These are phyloP conservation scores for Candida glucosophila DNA, from an alignment of 1,139 yeast species.

Conservation along the genomic window DNA sequence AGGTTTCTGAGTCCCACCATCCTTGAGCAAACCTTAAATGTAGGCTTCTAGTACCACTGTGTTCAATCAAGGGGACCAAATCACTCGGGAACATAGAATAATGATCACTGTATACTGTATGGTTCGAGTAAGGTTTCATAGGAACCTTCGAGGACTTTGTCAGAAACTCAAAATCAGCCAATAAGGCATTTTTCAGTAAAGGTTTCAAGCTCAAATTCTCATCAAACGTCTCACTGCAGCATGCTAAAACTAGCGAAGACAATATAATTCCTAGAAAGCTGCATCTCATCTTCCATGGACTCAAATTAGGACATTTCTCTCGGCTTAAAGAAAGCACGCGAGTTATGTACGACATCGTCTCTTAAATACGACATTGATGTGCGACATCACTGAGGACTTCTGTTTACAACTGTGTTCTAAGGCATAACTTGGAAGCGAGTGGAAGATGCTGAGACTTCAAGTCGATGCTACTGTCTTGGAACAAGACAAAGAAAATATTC, in stretches of 20 bases:
- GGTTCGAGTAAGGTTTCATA: conserved; percentile 5
- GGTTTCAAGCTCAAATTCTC: conserved; percentile 61
- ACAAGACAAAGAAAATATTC: conserved; percentile 71
- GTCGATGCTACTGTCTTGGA: conserved; percentile 50
- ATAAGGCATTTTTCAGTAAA: conserved; percentile 57
- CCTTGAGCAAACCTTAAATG: conserved; percentile 89
- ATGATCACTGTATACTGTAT: conserved; percentile 23
- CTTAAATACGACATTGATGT: too few species aligned
- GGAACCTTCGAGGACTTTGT: conserved; percentile 22
- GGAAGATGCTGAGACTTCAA: conserved; percentile 5
- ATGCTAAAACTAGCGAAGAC: conserved; percentile 1
- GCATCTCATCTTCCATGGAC: too few species aligned
- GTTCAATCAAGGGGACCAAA: conserved; percentile 66
- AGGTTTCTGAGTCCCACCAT: conserved; percentile 84
- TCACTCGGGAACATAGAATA: conserved; percentile 75
- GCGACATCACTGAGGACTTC: too few species aligned
- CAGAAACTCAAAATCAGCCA: conserved; percentile 63
- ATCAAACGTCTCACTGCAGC: conserved; percentile 24
- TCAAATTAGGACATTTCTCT: too few species aligned
- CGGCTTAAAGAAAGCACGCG: too few species aligned
- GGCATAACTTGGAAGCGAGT: too few species aligned
- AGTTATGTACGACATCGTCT: too few species aligned
- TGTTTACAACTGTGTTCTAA: too few species aligned
- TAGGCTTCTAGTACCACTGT: conserved; percentile 62
- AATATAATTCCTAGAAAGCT: conserved; percentile 1